Base-by-base conservation (phyloP, 805 yeast genomes). In the Saccharomycodes ludwigii region DNA sequence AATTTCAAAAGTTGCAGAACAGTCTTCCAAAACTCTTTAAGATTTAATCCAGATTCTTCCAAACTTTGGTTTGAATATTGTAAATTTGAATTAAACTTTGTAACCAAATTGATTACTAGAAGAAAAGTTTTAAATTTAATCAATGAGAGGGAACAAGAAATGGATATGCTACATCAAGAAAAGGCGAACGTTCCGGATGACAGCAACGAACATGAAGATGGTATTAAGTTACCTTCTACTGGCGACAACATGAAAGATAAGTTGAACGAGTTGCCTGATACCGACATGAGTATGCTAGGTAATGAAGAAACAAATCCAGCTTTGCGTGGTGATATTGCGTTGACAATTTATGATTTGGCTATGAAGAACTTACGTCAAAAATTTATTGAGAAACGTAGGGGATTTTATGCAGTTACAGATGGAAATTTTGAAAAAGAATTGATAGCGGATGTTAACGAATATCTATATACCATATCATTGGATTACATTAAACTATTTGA, bases 1-100 rank as follows among this genome's bases (percentile, higher is more conserved):
- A 80, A 85, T 44, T 82, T 94, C 27, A 75, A 78, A 48, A 86
- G 94, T 28, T 86, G 96, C 15, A 70, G 99, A 54, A 72, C 73
- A 7, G 65, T 91, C 17, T 74, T 85, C 54, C 95, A 86, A 54
- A 72, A 80, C 42, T 94, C 79, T 20, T 63, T 91, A 24, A 67
- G 94, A 52, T 80, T 91, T 54, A 88, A 88, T 49, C 68, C 78
- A 2, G 86, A 81, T 31, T 69, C 76, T 6, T 53, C 63, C 12
- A 69, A 66, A 35, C 63, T 91, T 37, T 88, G 97, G 95, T 54
- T 74, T 22, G 81, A 79, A 40, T 91, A 91, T 54, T 74, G 82
- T 29, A 84, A 82, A 43, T 77, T 91, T 43, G 99, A 93, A 57
- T 66, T 88, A 44, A 71, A 80, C 16, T 88, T 85, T 46, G 73